phyloP scores from a whole-genome alignment of 1,284 basidiomycete genomes.

The Irpex sp. region DNA sequence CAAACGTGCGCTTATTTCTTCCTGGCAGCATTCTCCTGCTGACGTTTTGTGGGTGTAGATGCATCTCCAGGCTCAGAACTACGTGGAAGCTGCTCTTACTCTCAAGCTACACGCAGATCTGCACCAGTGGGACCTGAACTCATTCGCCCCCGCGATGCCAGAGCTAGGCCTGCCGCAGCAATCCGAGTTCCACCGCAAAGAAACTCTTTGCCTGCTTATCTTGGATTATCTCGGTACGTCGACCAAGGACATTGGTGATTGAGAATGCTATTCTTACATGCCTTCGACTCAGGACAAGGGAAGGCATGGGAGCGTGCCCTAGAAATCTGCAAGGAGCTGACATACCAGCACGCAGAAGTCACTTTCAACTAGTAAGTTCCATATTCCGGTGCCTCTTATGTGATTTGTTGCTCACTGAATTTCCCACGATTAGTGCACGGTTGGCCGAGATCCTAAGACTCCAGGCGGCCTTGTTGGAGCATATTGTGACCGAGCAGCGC shows the following conservation, averaged over 20 bases:
- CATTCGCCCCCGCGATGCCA: conserved; percentile 81
- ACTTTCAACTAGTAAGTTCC: conserved; percentile 86
- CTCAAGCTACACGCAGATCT: conserved; percentile 92
- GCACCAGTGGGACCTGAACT: conserved; percentile 83
- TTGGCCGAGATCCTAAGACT: conserved; percentile 84
- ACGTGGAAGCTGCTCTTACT: conserved; percentile 89
- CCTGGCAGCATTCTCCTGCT: not conserved
- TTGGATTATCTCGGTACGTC: conserved; percentile 79
- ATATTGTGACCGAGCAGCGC: conserved; percentile 78
- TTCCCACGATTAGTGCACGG: conserved; percentile 48
- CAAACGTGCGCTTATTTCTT: conserved; percentile 57
- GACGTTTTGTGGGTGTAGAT: conserved; percentile 40
- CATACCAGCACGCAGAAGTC: conserved; percentile 78
- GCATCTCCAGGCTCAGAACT: conserved; percentile 85
- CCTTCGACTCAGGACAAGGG: conserved; percentile 66
- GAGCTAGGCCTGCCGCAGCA: conserved; percentile 88
- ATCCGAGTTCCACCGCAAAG: conserved; percentile 92
- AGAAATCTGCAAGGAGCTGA: conserved; percentile 89
- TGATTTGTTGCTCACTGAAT: not conserved
- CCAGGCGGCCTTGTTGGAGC: conserved; percentile 80
- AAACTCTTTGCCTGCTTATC: conserved; percentile 83
- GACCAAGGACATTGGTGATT: not conserved
- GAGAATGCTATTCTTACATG: not conserved
- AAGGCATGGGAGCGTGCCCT: conserved; percentile 96
- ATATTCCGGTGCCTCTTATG: not conserved